Evolutionary conservation across 352 stramenopile genomes (phyloP), one percentile per base, ranked within the genome.

Genomic region (Phytopythium sindhum): DNA sequence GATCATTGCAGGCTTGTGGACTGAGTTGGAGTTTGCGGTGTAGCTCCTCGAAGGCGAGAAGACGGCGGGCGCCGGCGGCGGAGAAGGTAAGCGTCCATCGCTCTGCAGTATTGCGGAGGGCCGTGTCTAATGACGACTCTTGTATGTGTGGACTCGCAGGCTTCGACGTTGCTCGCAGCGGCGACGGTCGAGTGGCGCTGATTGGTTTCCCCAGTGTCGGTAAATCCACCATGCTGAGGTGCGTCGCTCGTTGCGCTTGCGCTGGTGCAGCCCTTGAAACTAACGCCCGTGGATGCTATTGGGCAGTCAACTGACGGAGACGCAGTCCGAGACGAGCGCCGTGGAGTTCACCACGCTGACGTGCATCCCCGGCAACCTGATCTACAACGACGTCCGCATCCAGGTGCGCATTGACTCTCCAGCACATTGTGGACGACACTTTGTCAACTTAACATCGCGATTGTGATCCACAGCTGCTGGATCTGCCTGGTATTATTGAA

Each of bases 401-500:
- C 97, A 99, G 73, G 82, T 91, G 29, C 54, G 69, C n/a, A 53
- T 52, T 39, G n/a, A 44, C 31, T 2, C 26, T 45, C 26, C 21
- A n/a, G 52, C 19, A 21, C 11, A 47, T 15, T n/a, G 29, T 47
- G 9, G 8, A 3, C 31, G 31, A 35, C 33, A 23, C 19, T 21
- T 61, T 2, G 1, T 23, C 15, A 53, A 53, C 5, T 4, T 37
- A 44, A 58, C 35, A 19, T 23, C 10, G 60, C 53, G 24, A 28
- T 55, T 14, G 57, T 62, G 63, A 4, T 26, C 52, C 54, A 23
- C n/a, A 91, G 86, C 80, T 99, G 42, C 80, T 99, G 48, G 98
- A 99, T 97, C 80, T 99, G 55, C 98, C 98, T 2, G 98, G 98
- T 88, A 99, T 99, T 74, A 99, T 99, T 78, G 98, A 99, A 90